A percentile compares a stretch with the other conserved stretches of the same genome.
phyloP scores from a whole-genome alignment of 2,329 filamentous ascomycete species.

The Helminthosporium solani region DNA sequence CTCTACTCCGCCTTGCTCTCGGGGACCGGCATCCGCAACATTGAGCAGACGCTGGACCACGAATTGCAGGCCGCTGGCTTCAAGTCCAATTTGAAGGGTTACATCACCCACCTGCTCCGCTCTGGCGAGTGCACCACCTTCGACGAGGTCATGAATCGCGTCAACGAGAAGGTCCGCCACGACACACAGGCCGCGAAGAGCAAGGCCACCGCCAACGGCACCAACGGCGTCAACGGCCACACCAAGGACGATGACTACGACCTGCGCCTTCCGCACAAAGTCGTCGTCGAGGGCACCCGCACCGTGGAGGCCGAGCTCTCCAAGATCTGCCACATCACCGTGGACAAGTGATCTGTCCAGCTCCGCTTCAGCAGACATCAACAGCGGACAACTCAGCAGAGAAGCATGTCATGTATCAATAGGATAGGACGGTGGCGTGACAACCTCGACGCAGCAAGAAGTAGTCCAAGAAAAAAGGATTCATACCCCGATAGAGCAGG shows the following conservation, averaged over 20 bases:
- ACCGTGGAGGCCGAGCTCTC: constrained; percentile 55
- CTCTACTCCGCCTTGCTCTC: constrained; percentile 51
- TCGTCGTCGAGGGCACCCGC: constrained; percentile 53
- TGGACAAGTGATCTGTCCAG: constrained; percentile 1
- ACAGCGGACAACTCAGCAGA: background rate
- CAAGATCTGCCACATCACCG: constrained; percentile 47
- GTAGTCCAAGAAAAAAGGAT: background rate
- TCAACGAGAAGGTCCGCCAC: constrained; percentile 46
- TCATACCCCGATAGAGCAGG: background rate
- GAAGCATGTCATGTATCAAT: background rate
- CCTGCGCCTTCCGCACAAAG: constrained; percentile 50
- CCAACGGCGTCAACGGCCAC: constrained; percentile 31
- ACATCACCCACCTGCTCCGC: constrained; percentile 58
- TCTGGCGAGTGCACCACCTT: constrained; percentile 59
- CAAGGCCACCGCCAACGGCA: constrained; percentile 21
- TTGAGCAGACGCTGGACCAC: constrained; percentile 56
- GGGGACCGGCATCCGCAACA: constrained; percentile 54
- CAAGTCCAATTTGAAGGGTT: constrained; percentile 56
- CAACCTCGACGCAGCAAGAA: background rate
- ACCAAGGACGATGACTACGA: constrained; percentile 41
- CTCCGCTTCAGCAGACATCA: background rate
- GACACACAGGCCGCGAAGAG: constrained; percentile 17
- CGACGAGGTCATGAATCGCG: constrained; percentile 56
- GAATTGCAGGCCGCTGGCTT: constrained; percentile 60
- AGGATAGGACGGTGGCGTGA: background rate